These are phyloP conservation scores for Paecilomyces sp. DNA, from an alignment of 2,329 filamentous ascomycete genomes.

Conservation along the genomic window DNA sequence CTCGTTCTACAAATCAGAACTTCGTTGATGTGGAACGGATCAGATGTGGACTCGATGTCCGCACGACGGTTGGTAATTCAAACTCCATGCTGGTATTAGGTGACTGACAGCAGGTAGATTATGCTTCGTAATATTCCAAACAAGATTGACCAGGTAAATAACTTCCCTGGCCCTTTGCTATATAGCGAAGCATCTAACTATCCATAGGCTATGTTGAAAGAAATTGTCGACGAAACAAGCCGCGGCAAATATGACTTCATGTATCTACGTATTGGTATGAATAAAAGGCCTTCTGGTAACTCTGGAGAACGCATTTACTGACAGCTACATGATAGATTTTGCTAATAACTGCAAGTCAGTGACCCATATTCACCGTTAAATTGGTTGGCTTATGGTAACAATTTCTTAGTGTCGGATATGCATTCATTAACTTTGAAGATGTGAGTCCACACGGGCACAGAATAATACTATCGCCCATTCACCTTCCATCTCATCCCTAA, in stretches of 20 bases:
- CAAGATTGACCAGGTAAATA: constrained; percentile 60
- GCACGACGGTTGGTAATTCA: constrained; percentile 57
- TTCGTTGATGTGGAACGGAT: constrained; percentile 39
- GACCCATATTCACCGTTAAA: not conserved
- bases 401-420: constrained; percentile 73
- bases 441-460: constrained; percentile 40
- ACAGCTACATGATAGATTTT: constrained; percentile 50
- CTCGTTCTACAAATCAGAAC: constrained; percentile 33
- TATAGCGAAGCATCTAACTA: constrained; percentile 3
- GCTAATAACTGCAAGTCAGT: constrained; percentile 75
- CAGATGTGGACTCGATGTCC: constrained; percentile 59
- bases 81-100: not conserved
- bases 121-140: constrained; percentile 96
- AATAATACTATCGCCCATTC: too few species aligned
- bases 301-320: not conserved
- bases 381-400: constrained; percentile 1
- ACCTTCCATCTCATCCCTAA: not conserved
- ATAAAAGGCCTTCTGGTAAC: not conserved
- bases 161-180: constrained; percentile 1
- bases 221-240: constrained; percentile 69
- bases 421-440: constrained; percentile 90
- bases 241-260: constrained; percentile 87
- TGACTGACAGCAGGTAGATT: constrained; percentile 48
- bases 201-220: constrained; percentile 61
- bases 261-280: constrained; percentile 72